Percentiles rank a stretch among this genome's conserved stretches.
phyloP scores from a whole-genome alignment of 371 early-diverging fungal genomes.

The Apophysomyces elegans region DNA sequence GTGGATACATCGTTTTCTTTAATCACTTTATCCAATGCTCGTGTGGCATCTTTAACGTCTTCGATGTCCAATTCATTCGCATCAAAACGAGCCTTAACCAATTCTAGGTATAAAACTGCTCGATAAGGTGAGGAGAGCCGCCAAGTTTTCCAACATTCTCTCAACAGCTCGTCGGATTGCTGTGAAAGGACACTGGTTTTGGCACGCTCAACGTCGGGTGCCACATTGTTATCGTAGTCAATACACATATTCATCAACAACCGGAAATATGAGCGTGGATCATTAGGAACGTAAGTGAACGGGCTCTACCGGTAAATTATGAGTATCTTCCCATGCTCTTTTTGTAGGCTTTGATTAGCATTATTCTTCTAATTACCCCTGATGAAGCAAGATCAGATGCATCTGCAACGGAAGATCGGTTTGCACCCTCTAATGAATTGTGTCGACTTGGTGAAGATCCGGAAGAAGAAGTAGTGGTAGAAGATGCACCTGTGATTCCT shows the following conservation, averaged over 20 bases:
- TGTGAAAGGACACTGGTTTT: constrained; percentile 58
- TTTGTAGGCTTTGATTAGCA: too few species aligned
- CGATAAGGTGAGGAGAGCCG: constrained; percentile 69
- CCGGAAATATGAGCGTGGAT: constrained; percentile 62
- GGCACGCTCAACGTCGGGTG: constrained; percentile 53
- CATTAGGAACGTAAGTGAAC: constrained; percentile 60
- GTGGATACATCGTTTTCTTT: constrained; percentile 50
- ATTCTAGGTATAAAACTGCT: constrained; percentile 67
- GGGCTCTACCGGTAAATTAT: constrained; percentile 23
- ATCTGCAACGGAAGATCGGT: background rate
- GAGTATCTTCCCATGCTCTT: background rate
- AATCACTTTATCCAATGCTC: constrained; percentile 49
- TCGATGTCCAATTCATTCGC: constrained; percentile 48
- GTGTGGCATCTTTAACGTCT: constrained; percentile 55
- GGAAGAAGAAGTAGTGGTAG: background rate
- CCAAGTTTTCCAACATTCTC: constrained; percentile 75
- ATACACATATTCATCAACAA: constrained; percentile 62
- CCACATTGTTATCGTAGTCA: constrained; percentile 54
- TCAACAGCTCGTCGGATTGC: constrained; percentile 64
- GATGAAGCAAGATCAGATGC: background rate
- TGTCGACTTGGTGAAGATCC: background rate
- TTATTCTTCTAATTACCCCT: too few species aligned
- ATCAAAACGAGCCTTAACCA: constrained; percentile 59
- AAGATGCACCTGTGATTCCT: background rate
- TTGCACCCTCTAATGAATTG: background rate